Percentiles rank a stretch among this genome's conserved stretches.
Evolutionary conservation across 306 rosid genomes (phyloP).

Genomic region (Cicer bijugum): DNA sequence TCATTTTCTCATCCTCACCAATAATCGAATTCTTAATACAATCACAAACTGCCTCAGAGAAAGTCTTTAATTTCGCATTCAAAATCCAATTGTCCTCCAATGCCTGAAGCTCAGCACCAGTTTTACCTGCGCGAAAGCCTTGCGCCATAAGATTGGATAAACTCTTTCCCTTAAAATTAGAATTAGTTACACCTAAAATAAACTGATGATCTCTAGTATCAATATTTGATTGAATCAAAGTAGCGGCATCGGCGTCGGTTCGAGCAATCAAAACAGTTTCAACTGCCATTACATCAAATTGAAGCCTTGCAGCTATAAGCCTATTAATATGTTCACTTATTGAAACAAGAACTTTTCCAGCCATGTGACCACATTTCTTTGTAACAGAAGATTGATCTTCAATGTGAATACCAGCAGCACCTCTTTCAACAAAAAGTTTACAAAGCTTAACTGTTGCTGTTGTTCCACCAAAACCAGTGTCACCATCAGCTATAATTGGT

Average conservation of each 20-base stretch:
- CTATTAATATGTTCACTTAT: conserved; percentile 83
- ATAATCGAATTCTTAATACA: conserved; percentile 60
- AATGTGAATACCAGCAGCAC: conserved; percentile 95
- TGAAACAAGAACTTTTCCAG: conserved; percentile 86
- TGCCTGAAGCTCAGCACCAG: conserved; percentile 78
- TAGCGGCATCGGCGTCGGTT: conserved; percentile 86
- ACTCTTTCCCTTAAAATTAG: conserved; percentile 56
- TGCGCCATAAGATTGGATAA: conserved; percentile 63
- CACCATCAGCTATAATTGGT: conserved; percentile 94
- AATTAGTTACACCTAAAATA: conserved; percentile 81
- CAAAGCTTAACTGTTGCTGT: conserved; percentile 96
- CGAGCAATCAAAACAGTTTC: conserved; percentile 90
- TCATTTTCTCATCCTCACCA: conserved; percentile 61
- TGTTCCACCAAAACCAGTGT: conserved; percentile 86
- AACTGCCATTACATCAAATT: conserved; percentile 94
- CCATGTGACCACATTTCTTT: conserved; percentile 98
- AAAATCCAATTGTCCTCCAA: conserved; percentile 77
- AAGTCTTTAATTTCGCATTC: conserved; percentile 74
- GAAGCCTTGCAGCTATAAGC: conserved; percentile 90
- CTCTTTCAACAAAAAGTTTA: conserved; percentile 93
- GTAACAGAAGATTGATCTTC: conserved; percentile 93
- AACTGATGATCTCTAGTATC: conserved; percentile 87
- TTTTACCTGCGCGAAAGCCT: conserved; percentile 72
- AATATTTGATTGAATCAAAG: conserved; percentile 79
- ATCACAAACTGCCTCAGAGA: conserved; percentile 73